Evolutionary conservation across 2,329 filamentous ascomycete species (phyloP), one percentile per base, ranked within the genome.

Genomic region (Graphium sp.): DNA sequence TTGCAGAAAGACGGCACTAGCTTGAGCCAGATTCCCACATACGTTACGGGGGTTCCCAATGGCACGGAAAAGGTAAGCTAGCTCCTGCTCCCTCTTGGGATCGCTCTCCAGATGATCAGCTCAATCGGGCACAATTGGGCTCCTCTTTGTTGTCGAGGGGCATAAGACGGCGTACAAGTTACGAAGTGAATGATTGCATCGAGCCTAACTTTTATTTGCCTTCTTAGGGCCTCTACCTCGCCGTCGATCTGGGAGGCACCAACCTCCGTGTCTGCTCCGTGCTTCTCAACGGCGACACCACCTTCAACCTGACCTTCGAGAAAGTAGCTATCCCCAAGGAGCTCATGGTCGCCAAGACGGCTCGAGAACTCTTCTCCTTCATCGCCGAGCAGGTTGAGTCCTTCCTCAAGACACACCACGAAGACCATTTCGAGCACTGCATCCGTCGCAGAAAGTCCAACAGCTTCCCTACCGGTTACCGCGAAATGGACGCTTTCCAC

Each of bases 241-340:
- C 89, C 22, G 85, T 98, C 38, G 89, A 98, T 47, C 68, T 98
- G n/a, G 89, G 89, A 36, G 89, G 89, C 43, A 98, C 89, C 38
- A 98, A 98, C 59, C 93, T 95, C 56, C 79, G 89, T 42, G 89
- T 98, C 45, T 98, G 89, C 60, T 94, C 87, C 24, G 79, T 98
- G 45, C 70, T 81, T 41, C 65, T 98, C 35, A 85, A 93, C 48
- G 89, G 89, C 45, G 83, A 95, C 57, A 85, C 78, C 42, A 94
- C 84, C 32, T 95, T 94, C 62, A 82, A 81, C 52, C 70, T 95
- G 42, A 91, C 79, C 30, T 91, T 83, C 58, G 82, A 73, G 55
- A 95, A 95, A 57, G 79, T 91, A 32, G 70, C 84, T 35, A 91
- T 98, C 33, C 89, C 89, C 6, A 76, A 73, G 39, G 69, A 87